These are phyloP conservation scores for Dovyalis caffra DNA, from an alignment of 345 rosid genomes.

Conservation along the genomic window DNA sequence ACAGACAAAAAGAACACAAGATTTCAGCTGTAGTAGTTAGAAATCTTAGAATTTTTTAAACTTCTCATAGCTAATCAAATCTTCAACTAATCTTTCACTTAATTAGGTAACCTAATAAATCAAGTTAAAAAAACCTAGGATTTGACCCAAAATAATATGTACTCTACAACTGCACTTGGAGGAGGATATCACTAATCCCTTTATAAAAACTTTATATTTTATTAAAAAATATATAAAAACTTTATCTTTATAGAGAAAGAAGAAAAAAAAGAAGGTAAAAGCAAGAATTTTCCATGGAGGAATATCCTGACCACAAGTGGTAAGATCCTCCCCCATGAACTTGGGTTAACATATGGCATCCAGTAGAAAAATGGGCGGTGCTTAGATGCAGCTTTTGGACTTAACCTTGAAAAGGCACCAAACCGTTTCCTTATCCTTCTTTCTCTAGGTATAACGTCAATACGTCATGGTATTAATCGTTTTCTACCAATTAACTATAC, in stretches of 20 bases:
- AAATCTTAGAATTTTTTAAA: no score
- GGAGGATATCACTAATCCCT: background rate
- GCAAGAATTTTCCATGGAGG: background rate
- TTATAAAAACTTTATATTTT: no score
- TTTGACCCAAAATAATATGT: background rate
- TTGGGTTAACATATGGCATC: background rate
- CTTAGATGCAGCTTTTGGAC: background rate
- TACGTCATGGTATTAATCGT: no score
- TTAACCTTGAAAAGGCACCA: background rate
- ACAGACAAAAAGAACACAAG: background rate
- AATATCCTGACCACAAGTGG: background rate
- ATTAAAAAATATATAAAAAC: no score
- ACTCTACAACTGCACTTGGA: background rate
- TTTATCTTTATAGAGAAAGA: background rate
- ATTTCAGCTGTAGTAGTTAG: background rate
- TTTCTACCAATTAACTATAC: background rate
- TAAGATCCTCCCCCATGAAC: no score
- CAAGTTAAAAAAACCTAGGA: background rate
- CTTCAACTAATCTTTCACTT: background rate
- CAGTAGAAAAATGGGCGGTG: conserved; percentile 2
- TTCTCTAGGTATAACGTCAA: background rate
- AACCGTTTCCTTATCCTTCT: background rate
- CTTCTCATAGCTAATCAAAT: background rate
- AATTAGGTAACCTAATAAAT: background rate
- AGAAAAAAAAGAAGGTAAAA: background rate